These are phyloP conservation scores for Camellia lanceoleosa DNA, from an alignment of 148 eudicot genomes.

Conservation along the genomic window DNA sequence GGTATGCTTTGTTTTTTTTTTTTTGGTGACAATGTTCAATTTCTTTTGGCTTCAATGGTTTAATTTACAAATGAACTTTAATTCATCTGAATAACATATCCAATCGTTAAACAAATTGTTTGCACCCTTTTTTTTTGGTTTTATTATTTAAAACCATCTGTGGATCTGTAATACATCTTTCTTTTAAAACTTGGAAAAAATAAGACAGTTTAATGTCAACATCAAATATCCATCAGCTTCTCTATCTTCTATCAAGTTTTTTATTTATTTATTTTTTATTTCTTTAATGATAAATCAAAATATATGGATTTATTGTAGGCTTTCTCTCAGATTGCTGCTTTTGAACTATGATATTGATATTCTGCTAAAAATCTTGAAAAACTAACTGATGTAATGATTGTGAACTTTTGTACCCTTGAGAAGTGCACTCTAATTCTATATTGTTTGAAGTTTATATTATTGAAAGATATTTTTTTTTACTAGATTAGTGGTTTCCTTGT, in stretches of 20 bases:
- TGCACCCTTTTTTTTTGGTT: not conserved
- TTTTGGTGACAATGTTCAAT: not conserved
- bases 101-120: not conserved
- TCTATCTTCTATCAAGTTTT: not conserved
- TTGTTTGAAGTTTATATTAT: not conserved
- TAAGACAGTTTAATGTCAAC: not conserved
- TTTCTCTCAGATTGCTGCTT: not conserved
- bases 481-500: constrained; percentile 5
- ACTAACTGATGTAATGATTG: not conserved
- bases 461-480: not conserved
- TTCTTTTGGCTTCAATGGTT: not conserved
- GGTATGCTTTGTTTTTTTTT: constrained; percentile 37
- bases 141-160: not conserved
- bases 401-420: not conserved
- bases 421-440: not conserved
- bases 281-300: not conserved
- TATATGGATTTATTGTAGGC: not conserved
- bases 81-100: not conserved
- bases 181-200: not conserved
- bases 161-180: not conserved
- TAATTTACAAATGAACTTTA: not conserved
- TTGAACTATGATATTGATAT: not conserved
- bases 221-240: not conserved
- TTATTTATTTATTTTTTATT: not conserved
- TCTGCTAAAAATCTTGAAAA: not conserved